Percentiles rank a stretch among this genome's conserved stretches.
Evolutionary conservation across 2,329 filamentous ascomycete species (phyloP).

Genomic region (Scedosporium dehoogii): DNA sequence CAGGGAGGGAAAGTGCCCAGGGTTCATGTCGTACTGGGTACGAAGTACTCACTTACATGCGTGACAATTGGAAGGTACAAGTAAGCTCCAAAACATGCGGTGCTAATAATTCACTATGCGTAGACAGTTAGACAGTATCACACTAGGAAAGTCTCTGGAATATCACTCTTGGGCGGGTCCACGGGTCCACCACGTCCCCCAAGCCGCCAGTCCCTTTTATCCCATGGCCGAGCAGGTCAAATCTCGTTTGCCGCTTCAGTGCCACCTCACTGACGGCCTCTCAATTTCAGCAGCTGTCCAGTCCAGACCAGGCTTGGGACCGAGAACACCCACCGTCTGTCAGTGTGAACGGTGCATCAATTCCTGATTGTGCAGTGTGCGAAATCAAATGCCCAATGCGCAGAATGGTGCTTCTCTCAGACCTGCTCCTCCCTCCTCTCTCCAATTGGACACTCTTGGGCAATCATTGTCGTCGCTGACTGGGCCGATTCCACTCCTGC

Average conservation of each 20-base stretch:
- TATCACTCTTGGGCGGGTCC: not conserved
- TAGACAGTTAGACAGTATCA: no score
- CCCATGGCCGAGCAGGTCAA: not conserved
- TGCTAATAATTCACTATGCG: no score
- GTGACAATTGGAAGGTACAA: not conserved
- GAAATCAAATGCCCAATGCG: not conserved
- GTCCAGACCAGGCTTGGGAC: not conserved
- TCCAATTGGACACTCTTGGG: not conserved
- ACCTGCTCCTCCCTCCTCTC: not conserved
- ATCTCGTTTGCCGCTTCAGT: not conserved
- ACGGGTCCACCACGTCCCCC: not conserved
- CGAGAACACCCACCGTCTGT: not conserved
- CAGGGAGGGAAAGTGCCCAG: no score
- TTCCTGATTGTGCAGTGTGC: not conserved
- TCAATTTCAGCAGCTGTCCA: not conserved
- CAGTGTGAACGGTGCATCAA: not conserved
- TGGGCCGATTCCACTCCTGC: not conserved
- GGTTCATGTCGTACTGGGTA: no score
- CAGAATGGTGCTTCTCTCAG: not conserved
- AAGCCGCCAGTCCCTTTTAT: not conserved
- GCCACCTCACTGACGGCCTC: not conserved
- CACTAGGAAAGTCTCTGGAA: not conserved
- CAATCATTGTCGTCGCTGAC: not conserved
- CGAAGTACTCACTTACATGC: no score
- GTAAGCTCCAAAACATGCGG: not conserved